Percentiles rank a stretch among this genome's conserved stretches.
phyloP scores from a whole-genome alignment of 2,329 filamentous ascomycete species.

The Aureobasidium sp. region DNA sequence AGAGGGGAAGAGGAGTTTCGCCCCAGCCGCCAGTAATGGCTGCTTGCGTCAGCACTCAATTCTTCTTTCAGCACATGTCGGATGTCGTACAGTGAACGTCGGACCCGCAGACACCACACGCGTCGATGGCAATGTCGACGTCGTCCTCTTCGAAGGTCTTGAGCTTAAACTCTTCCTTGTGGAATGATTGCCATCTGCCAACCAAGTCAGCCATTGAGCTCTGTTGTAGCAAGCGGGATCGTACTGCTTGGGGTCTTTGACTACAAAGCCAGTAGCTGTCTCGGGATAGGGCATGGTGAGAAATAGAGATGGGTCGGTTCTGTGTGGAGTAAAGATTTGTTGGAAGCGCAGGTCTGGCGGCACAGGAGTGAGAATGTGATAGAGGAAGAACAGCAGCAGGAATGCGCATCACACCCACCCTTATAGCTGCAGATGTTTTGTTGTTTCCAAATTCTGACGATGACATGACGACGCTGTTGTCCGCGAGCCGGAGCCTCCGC shows the following conservation, averaged over 20 bases:
- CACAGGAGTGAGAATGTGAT: no score
- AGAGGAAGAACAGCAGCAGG: no score
- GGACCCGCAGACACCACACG: slow-evolving; percentile 32
- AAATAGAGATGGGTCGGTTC: slow-evolving; percentile 21
- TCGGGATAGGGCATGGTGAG: slow-evolving; percentile 38
- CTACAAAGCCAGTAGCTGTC: slow-evolving; percentile 36
- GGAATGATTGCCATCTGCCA: slow-evolving; percentile 38
- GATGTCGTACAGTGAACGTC: slow-evolving; percentile 22
- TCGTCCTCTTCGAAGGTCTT: slow-evolving; percentile 35
- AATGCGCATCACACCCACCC: no score
- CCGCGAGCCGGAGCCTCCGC: no score
- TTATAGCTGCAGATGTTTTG: no score
- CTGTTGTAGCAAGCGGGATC: background rate
- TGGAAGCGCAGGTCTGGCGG: no score
- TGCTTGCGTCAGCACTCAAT: background rate
- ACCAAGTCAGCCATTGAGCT: slow-evolving; percentile 43
- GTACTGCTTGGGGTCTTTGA: slow-evolving; percentile 49
- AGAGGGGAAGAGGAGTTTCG: slow-evolving; percentile 30
- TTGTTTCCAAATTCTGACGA: no score
- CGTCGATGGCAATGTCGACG: slow-evolving; percentile 35
- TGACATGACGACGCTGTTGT: no score
- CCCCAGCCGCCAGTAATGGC: slow-evolving; percentile 33
- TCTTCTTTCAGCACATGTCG: slow-evolving; percentile 26
- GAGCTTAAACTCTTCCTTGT: slow-evolving; percentile 37
- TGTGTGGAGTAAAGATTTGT: no score